Base-by-base conservation (phyloP, 495 filamentous ascomycete genomes). In the Xylaria sp. region DNA sequence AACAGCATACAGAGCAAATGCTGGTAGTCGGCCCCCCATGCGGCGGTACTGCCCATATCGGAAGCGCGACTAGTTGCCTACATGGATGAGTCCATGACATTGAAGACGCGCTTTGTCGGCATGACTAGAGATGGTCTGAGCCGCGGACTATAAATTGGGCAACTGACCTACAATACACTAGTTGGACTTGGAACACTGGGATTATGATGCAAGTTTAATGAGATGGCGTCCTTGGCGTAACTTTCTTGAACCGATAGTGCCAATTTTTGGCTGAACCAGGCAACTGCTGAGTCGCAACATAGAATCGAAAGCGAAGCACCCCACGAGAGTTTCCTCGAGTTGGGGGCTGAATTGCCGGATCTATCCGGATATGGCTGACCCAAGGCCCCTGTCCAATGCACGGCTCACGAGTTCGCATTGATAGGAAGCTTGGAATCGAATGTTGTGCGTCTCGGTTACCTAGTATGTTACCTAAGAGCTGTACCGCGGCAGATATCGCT, bases 151-250 rank as follows among this genome's bases (percentile, higher is more conserved):
- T n/a, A n/a, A n/a, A n/a, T n/a, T n/a, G n/a, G n/a, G 48, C 9
- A 9, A 21, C 19, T 53, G 46, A 17, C 46, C 53, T 66, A 53
- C 62, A 43, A 41, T 31, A 52, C 53, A 8, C 8, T 37, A 37
- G 8, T 11, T 52, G 37, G 63, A 67, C 46, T 17, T 50, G n/a
- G 31, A n/a, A 29, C 3, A 7, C 12, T 43, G 29, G 44, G 24
- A 37, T 35, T 24, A 17, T 31, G 64, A 41, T 43, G 48, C 46
- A 66, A 29, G 46, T 55, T 35, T 67, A 67, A 67, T 55, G 64
- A 67, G 48, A 67, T 14, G 64, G 64, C 48, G 48, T 48, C 35
- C 35, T 43, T 55, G 43, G 64, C 48, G 46, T 53, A 5, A 11
- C 64, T 31, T 21, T 44, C 14, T 35, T 35, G 26, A 24, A 17